phyloP scores from a whole-genome alignment of 768 basidiomycete genomes.

The Mycena indigotica region DNA sequence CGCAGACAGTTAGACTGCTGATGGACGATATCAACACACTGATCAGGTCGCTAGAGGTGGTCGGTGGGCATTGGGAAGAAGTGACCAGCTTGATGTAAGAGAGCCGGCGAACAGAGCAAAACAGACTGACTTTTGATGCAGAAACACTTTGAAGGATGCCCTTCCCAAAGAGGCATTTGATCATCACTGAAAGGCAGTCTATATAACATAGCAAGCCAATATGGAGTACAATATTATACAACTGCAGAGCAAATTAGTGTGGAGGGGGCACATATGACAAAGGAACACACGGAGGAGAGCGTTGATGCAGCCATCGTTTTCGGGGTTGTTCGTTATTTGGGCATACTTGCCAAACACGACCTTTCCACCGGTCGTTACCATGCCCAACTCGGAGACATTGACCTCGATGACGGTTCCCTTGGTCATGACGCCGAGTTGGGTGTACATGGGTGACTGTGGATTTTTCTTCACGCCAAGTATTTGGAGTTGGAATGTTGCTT shows the following conservation, averaged over 20 bases:
- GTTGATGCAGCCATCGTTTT: constrained; percentile 96
- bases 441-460: constrained; percentile 98
- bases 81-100: constrained; percentile 36
- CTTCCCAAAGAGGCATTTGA: constrained; percentile 19
- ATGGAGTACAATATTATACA: constrained; percentile 20
- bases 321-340: constrained; percentile 91
- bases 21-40: constrained; percentile 43
- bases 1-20: constrained; percentile 37
- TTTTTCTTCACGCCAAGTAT: constrained; percentile 99
- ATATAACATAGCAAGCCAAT: too few relatives aligned
- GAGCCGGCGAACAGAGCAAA: not conserved
- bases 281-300: constrained; percentile 83
- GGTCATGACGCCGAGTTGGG: constrained; percentile 93
- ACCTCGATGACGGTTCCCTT: constrained; percentile 99
- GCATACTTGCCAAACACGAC: constrained; percentile 93
- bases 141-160: constrained; percentile 11
- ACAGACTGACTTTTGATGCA: constrained; percentile 2
- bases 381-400: constrained; percentile 96
- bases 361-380: constrained; percentile 97
- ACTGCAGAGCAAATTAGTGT: constrained; percentile 8
- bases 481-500: constrained; percentile 98
- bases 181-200: too few relatives aligned
- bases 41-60: constrained; percentile 44
- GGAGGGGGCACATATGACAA: too few relatives aligned
- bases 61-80: constrained; percentile 38